A percentile compares a stretch with the other conserved stretches of the same genome.
phyloP scores from a whole-genome alignment of 1,284 basidiomycete genomes.

The Cutaneotrichosporon sp. region DNA sequence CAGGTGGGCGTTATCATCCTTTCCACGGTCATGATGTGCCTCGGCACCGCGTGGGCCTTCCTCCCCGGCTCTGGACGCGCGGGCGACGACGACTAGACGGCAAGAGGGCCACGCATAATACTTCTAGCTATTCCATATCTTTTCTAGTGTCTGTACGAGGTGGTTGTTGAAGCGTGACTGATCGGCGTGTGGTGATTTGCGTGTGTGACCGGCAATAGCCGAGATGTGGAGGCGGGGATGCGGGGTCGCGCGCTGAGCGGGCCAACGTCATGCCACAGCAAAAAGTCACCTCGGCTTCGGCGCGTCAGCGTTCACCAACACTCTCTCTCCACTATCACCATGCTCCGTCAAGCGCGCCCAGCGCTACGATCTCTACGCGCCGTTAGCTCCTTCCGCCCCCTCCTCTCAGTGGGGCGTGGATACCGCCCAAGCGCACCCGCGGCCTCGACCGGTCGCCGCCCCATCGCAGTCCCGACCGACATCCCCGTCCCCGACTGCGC shows the following conservation, averaged over 20 bases:
- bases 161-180: neutral
- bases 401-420: neutral
- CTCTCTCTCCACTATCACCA: neutral
- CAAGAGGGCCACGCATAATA: neutral
- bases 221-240: too few relatives aligned
- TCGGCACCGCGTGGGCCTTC: slow-evolving; percentile 76
- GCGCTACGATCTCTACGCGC: neutral
- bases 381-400: neutral
- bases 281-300: neutral
- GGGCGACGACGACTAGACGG: neutral
- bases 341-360: neutral
- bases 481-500: neutral
- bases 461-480: neutral
- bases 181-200: too few relatives aligned
- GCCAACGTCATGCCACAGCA: neutral
- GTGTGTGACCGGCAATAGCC: too few relatives aligned
- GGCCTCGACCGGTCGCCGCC: neutral
- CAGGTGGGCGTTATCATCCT: slow-evolving; percentile 64
- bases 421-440: neutral
- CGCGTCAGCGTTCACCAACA: neutral
- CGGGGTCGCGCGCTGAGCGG: too few relatives aligned
- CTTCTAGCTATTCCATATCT: neutral
- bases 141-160: neutral
- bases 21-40: slow-evolving; percentile 67
- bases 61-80: slow-evolving; percentile 32